Percentiles rank a stretch among this genome's conserved stretches.
phyloP scores from a whole-genome alignment of 495 filamentous ascomycete genomes.

The Penicillium bovifimosum region DNA sequence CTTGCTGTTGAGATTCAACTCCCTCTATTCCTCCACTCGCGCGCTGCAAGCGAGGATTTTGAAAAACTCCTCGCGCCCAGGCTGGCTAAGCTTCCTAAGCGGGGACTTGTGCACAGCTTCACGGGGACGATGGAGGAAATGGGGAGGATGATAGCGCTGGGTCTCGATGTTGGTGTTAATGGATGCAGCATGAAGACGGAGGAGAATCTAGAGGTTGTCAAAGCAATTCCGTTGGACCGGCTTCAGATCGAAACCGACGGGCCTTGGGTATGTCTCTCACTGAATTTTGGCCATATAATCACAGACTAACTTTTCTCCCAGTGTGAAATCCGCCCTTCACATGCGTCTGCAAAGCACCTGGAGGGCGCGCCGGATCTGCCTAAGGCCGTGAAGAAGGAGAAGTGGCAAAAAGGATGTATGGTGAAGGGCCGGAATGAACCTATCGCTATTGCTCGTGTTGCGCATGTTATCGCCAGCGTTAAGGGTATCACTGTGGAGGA shows the following conservation, averaged over 20 bases:
- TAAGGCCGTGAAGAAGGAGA: constrained; percentile 86
- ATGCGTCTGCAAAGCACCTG: constrained; percentile 48
- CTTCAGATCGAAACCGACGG: constrained; percentile 93
- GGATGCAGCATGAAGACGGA: constrained; percentile 90
- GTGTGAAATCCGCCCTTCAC: constrained; percentile 53
- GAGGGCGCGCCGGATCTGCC: constrained; percentile 40
- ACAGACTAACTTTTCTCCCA: constrained; percentile 16
- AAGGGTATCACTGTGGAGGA: constrained; percentile 75
- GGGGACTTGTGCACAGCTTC: constrained; percentile 85
- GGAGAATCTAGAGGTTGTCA: constrained; percentile 78
- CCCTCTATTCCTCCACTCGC: constrained; percentile 85
- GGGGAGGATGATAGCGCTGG: constrained; percentile 64
- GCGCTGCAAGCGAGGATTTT: constrained; percentile 79
- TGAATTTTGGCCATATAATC: not conserved
- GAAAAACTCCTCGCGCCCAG: constrained; percentile 53
- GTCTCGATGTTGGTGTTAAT: constrained; percentile 81
- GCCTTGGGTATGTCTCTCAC: constrained; percentile 57
- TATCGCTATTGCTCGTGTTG: constrained; percentile 76
- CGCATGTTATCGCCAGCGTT: constrained; percentile 74
- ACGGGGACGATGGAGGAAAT: constrained; percentile 83
- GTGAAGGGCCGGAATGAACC: constrained; percentile 93
- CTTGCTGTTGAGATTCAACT: constrained; percentile 73
- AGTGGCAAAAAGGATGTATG: constrained; percentile 74
- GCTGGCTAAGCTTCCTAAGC: constrained; percentile 54
- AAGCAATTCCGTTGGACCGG: constrained; percentile 62